These are phyloP conservation scores for Hericium erinaceus DNA, from an alignment of 768 basidiomycete genomes.

Conservation along the genomic window DNA sequence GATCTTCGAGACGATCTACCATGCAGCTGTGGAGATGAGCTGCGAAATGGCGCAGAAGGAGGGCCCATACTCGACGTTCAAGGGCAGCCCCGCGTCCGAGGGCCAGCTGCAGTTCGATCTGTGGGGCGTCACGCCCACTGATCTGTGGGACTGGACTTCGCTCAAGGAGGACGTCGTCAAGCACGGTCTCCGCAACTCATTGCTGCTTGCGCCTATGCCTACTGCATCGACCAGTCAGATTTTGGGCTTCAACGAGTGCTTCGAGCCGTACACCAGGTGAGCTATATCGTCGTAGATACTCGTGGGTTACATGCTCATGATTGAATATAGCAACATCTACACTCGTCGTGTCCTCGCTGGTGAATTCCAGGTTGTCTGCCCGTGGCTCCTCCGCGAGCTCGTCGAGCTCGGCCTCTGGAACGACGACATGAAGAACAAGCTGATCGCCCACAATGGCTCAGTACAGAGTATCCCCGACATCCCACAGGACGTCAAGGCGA, in stretches of 20 bases:
- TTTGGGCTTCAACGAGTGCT: slow-evolving; percentile 96
- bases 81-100: slow-evolving; percentile 81
- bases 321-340: slow-evolving; percentile 79
- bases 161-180: slow-evolving; percentile 81
- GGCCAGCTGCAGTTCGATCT: slow-evolving; percentile 92
- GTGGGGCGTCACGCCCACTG: slow-evolving; percentile 83
- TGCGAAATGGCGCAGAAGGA: slow-evolving; percentile 73
- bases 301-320: background rate
- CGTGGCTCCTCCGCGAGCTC: slow-evolving; percentile 97
- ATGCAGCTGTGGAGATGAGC: slow-evolving; percentile 86
- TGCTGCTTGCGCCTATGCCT: slow-evolving; percentile 95
- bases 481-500: slow-evolving; percentile 86
- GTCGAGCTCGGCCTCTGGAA: slow-evolving; percentile 94
- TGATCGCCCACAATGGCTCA: slow-evolving; percentile 92
- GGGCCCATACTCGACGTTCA: slow-evolving; percentile 83
- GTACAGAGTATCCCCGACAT: slow-evolving; percentile 82
- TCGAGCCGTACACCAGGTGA: slow-evolving; percentile 94
- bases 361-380: slow-evolving; percentile 99
- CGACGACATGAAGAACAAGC: slow-evolving; percentile 98
- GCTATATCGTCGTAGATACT: slow-evolving; percentile 6
- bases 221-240: slow-evolving; percentile 99
- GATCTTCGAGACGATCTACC: slow-evolving; percentile 99
- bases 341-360: slow-evolving; percentile 98
- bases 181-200: slow-evolving; percentile 81
- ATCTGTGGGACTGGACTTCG: slow-evolving; percentile 88